phyloP scores from a whole-genome alignment of 148 eudicot species.

The Oxyria digyna region DNA sequence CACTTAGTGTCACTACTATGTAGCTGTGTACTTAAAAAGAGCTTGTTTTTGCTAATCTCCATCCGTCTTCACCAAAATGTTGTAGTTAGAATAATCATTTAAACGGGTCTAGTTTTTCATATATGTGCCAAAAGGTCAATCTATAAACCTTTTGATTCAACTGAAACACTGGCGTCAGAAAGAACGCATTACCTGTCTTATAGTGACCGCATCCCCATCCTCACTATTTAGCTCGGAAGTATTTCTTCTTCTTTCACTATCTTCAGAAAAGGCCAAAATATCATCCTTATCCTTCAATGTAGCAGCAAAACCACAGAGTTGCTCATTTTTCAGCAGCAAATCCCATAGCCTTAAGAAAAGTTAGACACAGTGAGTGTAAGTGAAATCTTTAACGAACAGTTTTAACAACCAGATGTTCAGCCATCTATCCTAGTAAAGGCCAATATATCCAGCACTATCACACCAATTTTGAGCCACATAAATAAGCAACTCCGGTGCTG shows the following conservation, averaged over 20 bases:
- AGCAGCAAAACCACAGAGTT: not conserved
- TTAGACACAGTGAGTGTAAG: not conserved
- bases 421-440: not conserved
- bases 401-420: not conserved
- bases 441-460: not conserved
- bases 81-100: not conserved
- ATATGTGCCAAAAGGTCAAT: not conserved
- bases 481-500: not conserved
- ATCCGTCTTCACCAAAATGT: not conserved
- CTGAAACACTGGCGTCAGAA: not conserved
- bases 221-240: not conserved
- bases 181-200: not conserved
- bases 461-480: not conserved
- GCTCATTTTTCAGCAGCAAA: conserved; percentile 18
- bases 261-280: not conserved
- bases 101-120: not conserved
- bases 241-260: not conserved
- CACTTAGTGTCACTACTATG: not conserved
- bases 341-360: conserved; percentile 31
- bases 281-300: not conserved
- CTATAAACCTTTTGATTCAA: not conserved
- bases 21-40: not conserved
- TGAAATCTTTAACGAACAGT: not conserved
- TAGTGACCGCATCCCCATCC: not conserved
- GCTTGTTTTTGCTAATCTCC: not conserved